phyloP scores from a whole-genome alignment of 306 rosid species.

The Lathyrus tuberosus region DNA sequence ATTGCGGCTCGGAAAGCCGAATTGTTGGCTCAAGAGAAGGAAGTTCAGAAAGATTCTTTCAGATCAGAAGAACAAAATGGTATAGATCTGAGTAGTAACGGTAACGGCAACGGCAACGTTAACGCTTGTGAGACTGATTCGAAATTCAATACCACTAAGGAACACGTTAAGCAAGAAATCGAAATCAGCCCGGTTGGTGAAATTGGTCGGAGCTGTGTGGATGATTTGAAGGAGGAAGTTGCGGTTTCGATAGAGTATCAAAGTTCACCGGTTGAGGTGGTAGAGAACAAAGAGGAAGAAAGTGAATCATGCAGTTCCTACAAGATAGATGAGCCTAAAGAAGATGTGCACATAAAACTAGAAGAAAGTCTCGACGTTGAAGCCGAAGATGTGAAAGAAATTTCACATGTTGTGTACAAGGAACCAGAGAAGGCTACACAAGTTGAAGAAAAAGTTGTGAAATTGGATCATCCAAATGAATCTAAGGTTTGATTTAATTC shows the following conservation, averaged over 20 bases:
- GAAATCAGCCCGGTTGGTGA: constrained; percentile 43
- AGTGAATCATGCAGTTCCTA: constrained; percentile 41
- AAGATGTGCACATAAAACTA: constrained; percentile 45
- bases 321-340: constrained; percentile 47
- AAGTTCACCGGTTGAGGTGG: constrained; percentile 45
- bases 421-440: constrained; percentile 50
- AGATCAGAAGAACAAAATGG: constrained; percentile 51
- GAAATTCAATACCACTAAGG: constrained; percentile 39
- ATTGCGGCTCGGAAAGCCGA: constrained; percentile 87
- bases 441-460: constrained; percentile 49
- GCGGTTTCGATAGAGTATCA: constrained; percentile 43
- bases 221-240: constrained; percentile 50
- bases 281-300: constrained; percentile 49
- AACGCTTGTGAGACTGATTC: constrained; percentile 35
- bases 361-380: constrained; percentile 46
- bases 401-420: constrained; percentile 44
- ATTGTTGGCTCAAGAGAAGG: constrained; percentile 71
- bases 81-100: constrained; percentile 49
- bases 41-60: constrained; percentile 43
- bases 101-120: not conserved
- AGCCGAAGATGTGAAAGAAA: constrained; percentile 50
- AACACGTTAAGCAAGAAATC: constrained; percentile 40
- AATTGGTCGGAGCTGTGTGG: constrained; percentile 28
- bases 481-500: constrained; percentile 56
- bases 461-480: constrained; percentile 51